These are phyloP conservation scores for Talinum fruticosum DNA, from an alignment of 148 eudicot species.

Conservation along the genomic window DNA sequence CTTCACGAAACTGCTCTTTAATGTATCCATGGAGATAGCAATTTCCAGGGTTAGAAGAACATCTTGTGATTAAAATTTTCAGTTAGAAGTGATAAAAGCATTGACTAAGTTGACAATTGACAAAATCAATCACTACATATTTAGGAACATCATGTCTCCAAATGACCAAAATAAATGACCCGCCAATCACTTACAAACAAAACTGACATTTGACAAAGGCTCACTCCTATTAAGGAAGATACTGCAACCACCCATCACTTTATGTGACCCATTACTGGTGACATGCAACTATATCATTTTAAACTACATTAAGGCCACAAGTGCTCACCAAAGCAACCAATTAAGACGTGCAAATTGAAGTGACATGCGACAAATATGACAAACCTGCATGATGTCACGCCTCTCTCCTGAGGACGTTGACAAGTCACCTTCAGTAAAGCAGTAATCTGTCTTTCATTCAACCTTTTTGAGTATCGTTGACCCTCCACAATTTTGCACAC, in stretches of 20 bases:
- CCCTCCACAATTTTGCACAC: conserved; percentile 92
- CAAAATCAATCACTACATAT: neutral
- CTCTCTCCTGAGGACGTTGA: conserved; percentile 81
- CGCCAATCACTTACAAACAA: neutral
- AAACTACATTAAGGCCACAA: neutral
- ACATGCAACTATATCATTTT: neutral
- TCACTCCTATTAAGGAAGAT: neutral
- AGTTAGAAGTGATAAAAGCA: neutral
- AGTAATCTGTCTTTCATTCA: conserved; percentile 81
- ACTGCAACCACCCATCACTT: neutral
- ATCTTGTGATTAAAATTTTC: no score
- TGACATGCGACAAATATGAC: conserved; percentile 2
- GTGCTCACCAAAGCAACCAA: neutral
- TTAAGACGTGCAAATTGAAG: neutral
- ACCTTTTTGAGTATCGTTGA: conserved; percentile 73
- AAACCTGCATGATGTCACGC: conserved; percentile 63
- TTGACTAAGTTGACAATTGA: neutral
- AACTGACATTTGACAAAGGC: neutral
- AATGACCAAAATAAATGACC: neutral
- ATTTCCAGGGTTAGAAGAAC: no score
- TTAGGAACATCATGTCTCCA: neutral
- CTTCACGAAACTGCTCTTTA: no score
- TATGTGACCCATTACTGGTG: neutral
- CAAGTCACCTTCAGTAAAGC: conserved; percentile 78
- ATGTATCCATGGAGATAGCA: no score